These are phyloP conservation scores for Nothophaeocryptopus gaeumannii DNA, from an alignment of 2,329 filamentous ascomycete species.

Conservation along the genomic window DNA sequence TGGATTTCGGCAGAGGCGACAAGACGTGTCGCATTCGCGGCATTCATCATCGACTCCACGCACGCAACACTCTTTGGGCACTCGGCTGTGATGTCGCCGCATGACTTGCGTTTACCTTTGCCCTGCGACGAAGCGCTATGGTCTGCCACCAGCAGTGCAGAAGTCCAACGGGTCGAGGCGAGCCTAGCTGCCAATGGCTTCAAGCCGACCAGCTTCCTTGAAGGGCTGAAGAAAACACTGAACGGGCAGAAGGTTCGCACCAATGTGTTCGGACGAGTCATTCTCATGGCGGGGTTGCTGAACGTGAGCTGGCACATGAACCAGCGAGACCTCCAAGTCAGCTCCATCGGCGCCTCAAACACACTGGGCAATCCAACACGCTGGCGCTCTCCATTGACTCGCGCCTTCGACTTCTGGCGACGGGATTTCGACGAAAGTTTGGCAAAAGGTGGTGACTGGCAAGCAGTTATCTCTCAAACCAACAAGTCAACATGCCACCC, in stretches of 20 bases:
- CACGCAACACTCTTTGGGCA: constrained; percentile 98
- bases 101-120: constrained; percentile 86
- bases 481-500: constrained; percentile 26
- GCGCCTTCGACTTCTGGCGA: constrained; percentile 92
- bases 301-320: constrained; percentile 98
- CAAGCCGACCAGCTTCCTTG: constrained; percentile 82
- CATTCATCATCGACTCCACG: constrained; percentile 91
- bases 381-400: constrained; percentile 80
- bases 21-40: constrained; percentile 82
- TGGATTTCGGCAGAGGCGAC: constrained; percentile 96
- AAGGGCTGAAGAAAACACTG: constrained; percentile 84
- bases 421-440: constrained; percentile 83
- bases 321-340: constrained; percentile 89
- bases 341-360: constrained; percentile 74
- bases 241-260: constrained; percentile 83
- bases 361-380: constrained; percentile 84
- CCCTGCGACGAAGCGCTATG: constrained; percentile 92
- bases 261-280: constrained; percentile 88
- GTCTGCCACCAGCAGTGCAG: constrained; percentile 82
- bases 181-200: constrained; percentile 77
- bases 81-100: constrained; percentile 92
- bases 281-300: constrained; percentile 88
- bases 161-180: constrained; percentile 80
- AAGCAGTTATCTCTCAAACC: constrained; percentile 34
- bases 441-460: constrained; percentile 48